A percentile compares a stretch with the other conserved stretches of the same genome.
Evolutionary conservation across 2,329 filamentous ascomycete genomes (phyloP).

Genomic region (Aureobasidium sp.): DNA sequence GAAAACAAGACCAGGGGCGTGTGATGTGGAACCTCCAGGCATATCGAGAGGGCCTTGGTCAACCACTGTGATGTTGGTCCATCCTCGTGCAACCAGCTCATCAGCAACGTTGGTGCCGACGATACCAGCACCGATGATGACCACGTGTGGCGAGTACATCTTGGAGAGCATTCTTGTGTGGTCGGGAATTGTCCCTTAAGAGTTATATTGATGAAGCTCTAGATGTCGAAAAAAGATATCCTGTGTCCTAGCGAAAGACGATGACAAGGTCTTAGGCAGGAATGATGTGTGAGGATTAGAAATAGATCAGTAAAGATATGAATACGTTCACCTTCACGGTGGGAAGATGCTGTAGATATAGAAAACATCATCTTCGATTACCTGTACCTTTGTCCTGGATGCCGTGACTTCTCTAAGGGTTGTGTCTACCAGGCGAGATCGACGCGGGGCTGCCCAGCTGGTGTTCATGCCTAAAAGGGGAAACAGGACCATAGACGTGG

Average conservation of each 20-base stretch:
- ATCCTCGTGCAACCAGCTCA: constrained; percentile 54
- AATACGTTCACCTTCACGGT: not conserved
- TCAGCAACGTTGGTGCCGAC: constrained; percentile 57
- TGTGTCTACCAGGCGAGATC: constrained; percentile 1
- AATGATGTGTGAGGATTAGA: not conserved
- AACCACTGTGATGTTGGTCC: constrained; percentile 55
- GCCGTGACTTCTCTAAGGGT: constrained; percentile 3
- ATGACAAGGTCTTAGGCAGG: not conserved
- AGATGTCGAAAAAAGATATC: not conserved
- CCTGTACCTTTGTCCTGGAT: constrained; percentile 1
- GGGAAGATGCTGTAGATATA: constrained; percentile 9
- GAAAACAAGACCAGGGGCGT: constrained; percentile 57
- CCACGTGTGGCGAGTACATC: constrained; percentile 36
- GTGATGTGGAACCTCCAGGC: constrained; percentile 58
- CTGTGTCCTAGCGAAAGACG: not conserved
- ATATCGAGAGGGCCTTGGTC: constrained; percentile 55
- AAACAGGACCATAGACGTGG: not conserved
- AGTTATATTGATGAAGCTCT: not conserved
- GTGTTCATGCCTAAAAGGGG: not conserved
- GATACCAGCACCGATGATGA: constrained; percentile 57
- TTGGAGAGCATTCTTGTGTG: constrained; percentile 8
- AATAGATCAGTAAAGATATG: not conserved
- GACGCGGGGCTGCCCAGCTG: not conserved
- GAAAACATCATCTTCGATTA: not conserved
- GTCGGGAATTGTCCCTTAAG: not conserved